A percentile compares a stretch with the other conserved stretches of the same genome.
These are phyloP conservation scores for Heritiera littoralis DNA, from an alignment of 345 rosid genomes.

Conservation along the genomic window DNA sequence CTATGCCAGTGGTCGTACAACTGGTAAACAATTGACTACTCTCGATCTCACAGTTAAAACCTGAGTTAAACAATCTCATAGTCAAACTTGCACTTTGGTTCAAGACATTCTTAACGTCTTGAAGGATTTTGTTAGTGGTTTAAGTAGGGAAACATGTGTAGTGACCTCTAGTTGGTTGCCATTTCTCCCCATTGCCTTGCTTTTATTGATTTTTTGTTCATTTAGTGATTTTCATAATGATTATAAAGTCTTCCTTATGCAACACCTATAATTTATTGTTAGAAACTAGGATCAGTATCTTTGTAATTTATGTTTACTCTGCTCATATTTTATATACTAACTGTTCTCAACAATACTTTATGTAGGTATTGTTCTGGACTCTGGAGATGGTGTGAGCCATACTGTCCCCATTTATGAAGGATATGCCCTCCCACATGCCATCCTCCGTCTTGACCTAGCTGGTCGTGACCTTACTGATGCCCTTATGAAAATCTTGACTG, in stretches of 20 bases:
- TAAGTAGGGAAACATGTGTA: background rate
- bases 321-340: constrained; percentile 1
- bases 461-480: constrained; percentile 63
- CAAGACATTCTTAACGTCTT: background rate
- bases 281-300: background rate
- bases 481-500: constrained; percentile 63
- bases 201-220: background rate
- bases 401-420: constrained; percentile 69
- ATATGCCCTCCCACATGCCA: constrained; percentile 66
- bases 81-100: constrained; percentile 8
- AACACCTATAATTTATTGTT: background rate
- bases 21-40: constrained; percentile 42
- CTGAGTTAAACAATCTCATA: background rate
- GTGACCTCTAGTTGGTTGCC: background rate
- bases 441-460: constrained; percentile 60
- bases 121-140: background rate
- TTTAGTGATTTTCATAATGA: background rate
- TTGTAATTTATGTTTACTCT: background rate
- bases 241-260: background rate
- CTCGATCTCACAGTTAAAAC: background rate
- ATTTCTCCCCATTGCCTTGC: background rate
- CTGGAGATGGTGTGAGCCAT: constrained; percentile 74
- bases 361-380: constrained; percentile 64
- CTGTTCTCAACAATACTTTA: constrained; percentile 7
- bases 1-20: constrained; percentile 75